phyloP scores from a whole-genome alignment of 257 asterid genomes.

The Solanum virginianum region DNA sequence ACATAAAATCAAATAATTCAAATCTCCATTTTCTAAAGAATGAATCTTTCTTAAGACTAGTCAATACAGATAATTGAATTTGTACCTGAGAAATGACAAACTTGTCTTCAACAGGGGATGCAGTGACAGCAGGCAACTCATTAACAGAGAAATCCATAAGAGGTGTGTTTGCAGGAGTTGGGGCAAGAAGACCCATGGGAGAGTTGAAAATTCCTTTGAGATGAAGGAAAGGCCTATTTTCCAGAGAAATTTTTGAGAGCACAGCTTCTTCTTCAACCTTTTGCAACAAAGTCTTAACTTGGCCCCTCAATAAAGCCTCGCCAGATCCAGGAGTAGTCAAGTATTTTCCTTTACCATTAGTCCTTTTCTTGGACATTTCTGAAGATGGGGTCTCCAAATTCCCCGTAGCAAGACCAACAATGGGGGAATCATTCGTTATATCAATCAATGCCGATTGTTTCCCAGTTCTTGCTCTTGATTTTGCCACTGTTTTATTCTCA shows the following conservation, averaged over 20 bases:
- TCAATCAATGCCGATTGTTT: constrained; percentile 66
- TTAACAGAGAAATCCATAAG: constrained; percentile 22
- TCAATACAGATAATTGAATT: neutral
- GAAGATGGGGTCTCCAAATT: constrained; percentile 74
- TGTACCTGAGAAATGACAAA: constrained; percentile 44
- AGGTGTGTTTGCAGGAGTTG: constrained; percentile 91
- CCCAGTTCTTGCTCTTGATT: constrained; percentile 28
- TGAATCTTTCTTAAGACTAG: neutral
- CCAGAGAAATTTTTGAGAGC: constrained; percentile 29
- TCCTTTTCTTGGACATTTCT: constrained; percentile 49
- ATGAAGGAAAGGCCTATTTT: constrained; percentile 31
- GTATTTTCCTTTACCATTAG: neutral
- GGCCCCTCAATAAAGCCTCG: constrained; percentile 85
- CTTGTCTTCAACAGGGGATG: constrained; percentile 26
- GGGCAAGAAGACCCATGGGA: constrained; percentile 51
- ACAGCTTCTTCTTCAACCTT: constrained; percentile 86
- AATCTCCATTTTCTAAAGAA: neutral
- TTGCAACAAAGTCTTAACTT: constrained; percentile 77
- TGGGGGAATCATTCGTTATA: constrained; percentile 89
- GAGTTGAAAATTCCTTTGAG: constrained; percentile 39
- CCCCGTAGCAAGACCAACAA: constrained; percentile 84
- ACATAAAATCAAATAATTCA: neutral
- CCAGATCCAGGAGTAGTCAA: constrained; percentile 70
- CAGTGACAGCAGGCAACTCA: constrained; percentile 7
- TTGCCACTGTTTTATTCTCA: constrained; percentile 14